Percentiles rank a stretch among this genome's conserved stretches.
phyloP scores from a whole-genome alignment of 1,139 yeast genomes.

The Yamadazyma kanchanaburiensis region DNA sequence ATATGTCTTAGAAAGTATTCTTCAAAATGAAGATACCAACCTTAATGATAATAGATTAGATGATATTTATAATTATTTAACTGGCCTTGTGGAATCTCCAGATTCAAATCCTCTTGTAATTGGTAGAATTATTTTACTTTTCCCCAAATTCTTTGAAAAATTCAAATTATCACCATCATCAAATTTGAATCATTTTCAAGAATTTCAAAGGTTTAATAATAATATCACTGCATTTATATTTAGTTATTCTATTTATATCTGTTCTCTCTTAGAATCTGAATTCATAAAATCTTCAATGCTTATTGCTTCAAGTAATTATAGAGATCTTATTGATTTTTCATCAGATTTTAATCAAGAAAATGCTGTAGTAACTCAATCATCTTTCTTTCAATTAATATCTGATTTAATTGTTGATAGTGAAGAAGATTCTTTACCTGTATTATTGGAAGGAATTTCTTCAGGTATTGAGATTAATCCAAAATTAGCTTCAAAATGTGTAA shows the following conservation, averaged over 20 bases:
- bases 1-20: slow-evolving; percentile 38
- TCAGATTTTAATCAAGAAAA: slow-evolving; percentile 12
- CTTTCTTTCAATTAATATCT: slow-evolving; percentile 26
- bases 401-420: slow-evolving; percentile 61
- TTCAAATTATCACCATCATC: slow-evolving; percentile 35
- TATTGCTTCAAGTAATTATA: slow-evolving; percentile 54
- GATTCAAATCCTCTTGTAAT: slow-evolving; percentile 29
- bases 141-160: slow-evolving; percentile 58
- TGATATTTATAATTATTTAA: slow-evolving; percentile 2
- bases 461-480: slow-evolving; percentile 46
- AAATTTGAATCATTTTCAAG: slow-evolving; percentile 25
- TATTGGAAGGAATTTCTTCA: slow-evolving; percentile 66
- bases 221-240: slow-evolving; percentile 7
- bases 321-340: slow-evolving; percentile 42
- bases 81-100: slow-evolving; percentile 2
- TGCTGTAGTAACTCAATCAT: slow-evolving; percentile 20
- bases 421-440: slow-evolving; percentile 76
- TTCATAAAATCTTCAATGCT: slow-evolving; percentile 40
- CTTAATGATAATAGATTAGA: slow-evolving; percentile 13
- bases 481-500: slow-evolving; percentile 28
- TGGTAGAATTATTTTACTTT: slow-evolving; percentile 43
- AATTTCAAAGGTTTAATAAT: slow-evolving; percentile 20
- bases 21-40: slow-evolving; percentile 42
- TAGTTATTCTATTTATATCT: slow-evolving; percentile 5
- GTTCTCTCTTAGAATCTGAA: slow-evolving; percentile 13